A percentile compares a stretch with the other conserved stretches of the same genome.
These are phyloP conservation scores for Leptoxyphium fumago DNA, from an alignment of 2,329 filamentous ascomycete genomes.

Conservation along the genomic window DNA sequence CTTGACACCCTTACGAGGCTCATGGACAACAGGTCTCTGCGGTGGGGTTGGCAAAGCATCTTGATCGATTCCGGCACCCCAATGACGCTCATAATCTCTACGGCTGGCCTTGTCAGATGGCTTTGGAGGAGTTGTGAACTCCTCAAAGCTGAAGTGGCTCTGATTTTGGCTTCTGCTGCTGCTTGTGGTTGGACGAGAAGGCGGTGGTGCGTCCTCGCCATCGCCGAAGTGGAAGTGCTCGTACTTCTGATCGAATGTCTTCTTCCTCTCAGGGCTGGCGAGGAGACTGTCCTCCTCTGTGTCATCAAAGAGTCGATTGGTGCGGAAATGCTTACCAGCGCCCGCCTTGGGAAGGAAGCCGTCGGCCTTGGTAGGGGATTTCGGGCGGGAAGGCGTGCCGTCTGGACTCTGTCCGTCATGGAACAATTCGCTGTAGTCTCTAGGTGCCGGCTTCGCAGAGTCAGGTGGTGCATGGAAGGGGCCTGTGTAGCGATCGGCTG, in stretches of 20 bases:
- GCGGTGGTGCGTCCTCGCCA: neutral
- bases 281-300: slow-evolving; percentile 29
- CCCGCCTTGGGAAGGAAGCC: slow-evolving; percentile 32
- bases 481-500: slow-evolving; percentile 31
- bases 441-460: slow-evolving; percentile 55
- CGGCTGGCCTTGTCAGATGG: slow-evolving; percentile 43
- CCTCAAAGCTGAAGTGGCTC: slow-evolving; percentile 75
- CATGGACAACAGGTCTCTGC: slow-evolving; percentile 43
- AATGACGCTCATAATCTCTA: slow-evolving; percentile 58
- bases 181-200: slow-evolving; percentile 27
- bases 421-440: slow-evolving; percentile 57
- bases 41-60: slow-evolving; percentile 33
- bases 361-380: slow-evolving; percentile 21
- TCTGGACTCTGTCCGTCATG: slow-evolving; percentile 29
- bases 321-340: slow-evolving; percentile 35
- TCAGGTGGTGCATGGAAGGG: slow-evolving; percentile 46
- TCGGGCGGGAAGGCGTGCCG: slow-evolving; percentile 12
- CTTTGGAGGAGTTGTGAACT: slow-evolving; percentile 76
- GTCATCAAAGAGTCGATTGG: slow-evolving; percentile 42
- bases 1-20: slow-evolving; percentile 64
- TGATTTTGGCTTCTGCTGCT: slow-evolving; percentile 36
- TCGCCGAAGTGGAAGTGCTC: slow-evolving; percentile 42
- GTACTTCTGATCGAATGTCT: slow-evolving; percentile 65
- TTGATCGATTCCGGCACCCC: slow-evolving; percentile 60
- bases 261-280: slow-evolving; percentile 31